Evolutionary conservation across 352 stramenopile species (phyloP), one percentile per base, ranked within the genome.

Genomic region (Phytophthora fragariae): DNA sequence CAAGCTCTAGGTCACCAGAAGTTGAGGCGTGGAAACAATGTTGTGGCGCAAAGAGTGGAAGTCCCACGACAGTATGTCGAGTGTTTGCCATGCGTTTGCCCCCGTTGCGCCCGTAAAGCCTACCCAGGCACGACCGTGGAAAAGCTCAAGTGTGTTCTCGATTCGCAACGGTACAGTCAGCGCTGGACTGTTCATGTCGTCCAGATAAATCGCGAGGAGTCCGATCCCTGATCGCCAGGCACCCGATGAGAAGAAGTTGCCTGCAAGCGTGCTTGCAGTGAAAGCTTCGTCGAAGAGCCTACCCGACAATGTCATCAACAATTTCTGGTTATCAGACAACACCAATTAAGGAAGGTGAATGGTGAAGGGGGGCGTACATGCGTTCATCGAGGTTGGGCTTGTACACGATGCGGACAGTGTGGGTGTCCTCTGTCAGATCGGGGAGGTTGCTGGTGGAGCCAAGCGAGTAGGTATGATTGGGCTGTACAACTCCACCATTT

Each of bases 91-190:
- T 29, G 90, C 88, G 0, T 75, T 77, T 53, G 72, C 79, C 5
- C 92, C 93, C 1, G 96, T 98, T 31, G 92, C 83, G 2, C 90
- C 92, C 1, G 96, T 98, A 70, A 98, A 98, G n/a, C 96, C 96
- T 0, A 98, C 91, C 78, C 84, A 98, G 3, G 92, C 90, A 2
- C 93, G 85, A 10, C 86, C 86, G 50, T 97, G 94, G 50, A 89
- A 81, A 9, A 98, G 81, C 55, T 90, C 76, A 41, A 98, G 62
- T 5, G 83, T 92, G 24, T 77, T 72, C 49, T 95, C 91, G 10
- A 98, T 66, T 55, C 97, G 93, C 19, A 98, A 58, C 24, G 92
- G 92, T 12, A 98, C 91, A 10, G 79, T 86, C 15, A 99, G 68
- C 11, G 88, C 82, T 2, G 88, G 92, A 19, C 72, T 88, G 72